Evolutionary conservation across 768 basidiomycete genomes (phyloP).

Genomic region (Cubamyces lactineus): DNA sequence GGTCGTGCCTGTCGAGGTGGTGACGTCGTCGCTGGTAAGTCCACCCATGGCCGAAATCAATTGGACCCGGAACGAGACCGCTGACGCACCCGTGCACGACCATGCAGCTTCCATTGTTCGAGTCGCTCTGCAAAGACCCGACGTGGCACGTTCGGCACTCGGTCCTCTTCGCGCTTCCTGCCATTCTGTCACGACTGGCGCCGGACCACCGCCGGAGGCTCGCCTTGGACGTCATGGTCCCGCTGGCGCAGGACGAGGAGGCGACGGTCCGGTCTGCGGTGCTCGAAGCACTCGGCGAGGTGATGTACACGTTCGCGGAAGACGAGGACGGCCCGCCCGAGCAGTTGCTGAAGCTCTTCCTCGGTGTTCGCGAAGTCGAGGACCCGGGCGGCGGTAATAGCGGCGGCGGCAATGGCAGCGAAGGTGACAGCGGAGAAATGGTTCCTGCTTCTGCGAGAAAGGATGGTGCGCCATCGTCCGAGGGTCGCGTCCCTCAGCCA

Average conservation of each 20-base stretch:
- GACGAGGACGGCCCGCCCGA: conserved; percentile 69
- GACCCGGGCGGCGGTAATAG: conserved; percentile 29
- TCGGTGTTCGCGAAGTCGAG: conserved; percentile 57
- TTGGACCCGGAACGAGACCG: neutral
- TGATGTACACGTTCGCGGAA: conserved; percentile 79
- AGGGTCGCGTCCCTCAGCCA: conserved; percentile 1
- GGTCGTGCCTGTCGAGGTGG: conserved; percentile 76
- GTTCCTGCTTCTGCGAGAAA: neutral
- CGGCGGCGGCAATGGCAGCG: too few species aligned
- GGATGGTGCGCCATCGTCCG: neutral
- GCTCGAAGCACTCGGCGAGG: conserved; percentile 87
- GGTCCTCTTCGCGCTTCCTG: conserved; percentile 82
- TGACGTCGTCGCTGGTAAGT: conserved; percentile 64
- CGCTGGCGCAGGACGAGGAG: conserved; percentile 65
- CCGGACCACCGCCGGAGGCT: conserved; percentile 59
- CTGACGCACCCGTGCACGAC: neutral
- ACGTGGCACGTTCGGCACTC: conserved; percentile 88
- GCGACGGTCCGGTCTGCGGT: conserved; percentile 75
- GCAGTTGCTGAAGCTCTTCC: conserved; percentile 75
- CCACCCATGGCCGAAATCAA: conserved; percentile 4
- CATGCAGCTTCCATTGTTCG: conserved; percentile 77
- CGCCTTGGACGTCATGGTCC: conserved; percentile 65
- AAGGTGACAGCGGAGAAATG: neutral
- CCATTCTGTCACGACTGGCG: conserved; percentile 69
- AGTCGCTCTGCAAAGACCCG: conserved; percentile 65